Conservation (phyloP, 306 rosid species). For the Prunus fruticosa region DNA sequence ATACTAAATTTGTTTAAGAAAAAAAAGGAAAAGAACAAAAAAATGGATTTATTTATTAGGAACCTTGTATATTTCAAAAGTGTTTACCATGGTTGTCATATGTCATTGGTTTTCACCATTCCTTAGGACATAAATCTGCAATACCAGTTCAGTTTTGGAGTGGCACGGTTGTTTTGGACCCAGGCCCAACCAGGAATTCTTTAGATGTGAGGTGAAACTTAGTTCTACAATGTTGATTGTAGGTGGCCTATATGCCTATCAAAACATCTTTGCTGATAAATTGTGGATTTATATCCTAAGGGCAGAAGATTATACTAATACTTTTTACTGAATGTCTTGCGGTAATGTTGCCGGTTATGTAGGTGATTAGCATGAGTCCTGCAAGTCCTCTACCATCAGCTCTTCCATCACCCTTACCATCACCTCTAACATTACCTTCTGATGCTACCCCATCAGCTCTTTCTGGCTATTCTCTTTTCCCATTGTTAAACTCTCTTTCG, state of each 20-base stretch:
- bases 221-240: neutral
- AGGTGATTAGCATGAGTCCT: constrained; percentile 58
- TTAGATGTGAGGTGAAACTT: neutral
- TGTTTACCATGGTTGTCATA: neutral
- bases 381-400: constrained; percentile 41
- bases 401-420: constrained; percentile 33
- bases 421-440: constrained; percentile 39
- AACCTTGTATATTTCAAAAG: no score
- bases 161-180: neutral
- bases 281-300: neutral
- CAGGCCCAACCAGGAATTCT: neutral
- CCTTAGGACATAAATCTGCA: neutral
- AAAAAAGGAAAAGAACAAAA: no score
- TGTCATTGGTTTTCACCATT: neutral
- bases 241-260: neutral
- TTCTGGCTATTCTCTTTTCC: constrained; percentile 42
- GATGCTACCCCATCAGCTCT: constrained; percentile 43
- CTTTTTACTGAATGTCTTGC: constrained; percentile 20
- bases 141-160: neutral
- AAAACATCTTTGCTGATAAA: neutral
- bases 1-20: neutral
- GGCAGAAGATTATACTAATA: neutral
- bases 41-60: no score
- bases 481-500: constrained; percentile 53
- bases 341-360: constrained; percentile 24